These are phyloP conservation scores for Conticribra guillardii DNA, from an alignment of 108 stramenopile species.

Conservation along the genomic window DNA sequence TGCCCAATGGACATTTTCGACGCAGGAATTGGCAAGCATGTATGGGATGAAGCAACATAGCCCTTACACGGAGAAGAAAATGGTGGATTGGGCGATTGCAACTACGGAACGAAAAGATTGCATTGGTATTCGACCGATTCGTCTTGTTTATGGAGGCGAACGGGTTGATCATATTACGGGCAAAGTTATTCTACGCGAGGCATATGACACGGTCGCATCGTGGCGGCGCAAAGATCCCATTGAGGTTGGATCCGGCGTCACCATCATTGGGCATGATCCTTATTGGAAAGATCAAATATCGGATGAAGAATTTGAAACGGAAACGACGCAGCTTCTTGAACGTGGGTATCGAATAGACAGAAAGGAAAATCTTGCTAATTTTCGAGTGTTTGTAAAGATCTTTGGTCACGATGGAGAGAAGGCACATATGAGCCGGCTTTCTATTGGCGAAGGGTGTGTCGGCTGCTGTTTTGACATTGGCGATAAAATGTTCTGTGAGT, in stretches of 20 bases:
- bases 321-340: slow-evolving; percentile 4
- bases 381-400: slow-evolving; percentile 34
- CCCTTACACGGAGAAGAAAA: slow-evolving; percentile 39
- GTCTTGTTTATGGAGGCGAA: slow-evolving; percentile 28
- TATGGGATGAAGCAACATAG: slow-evolving; percentile 48
- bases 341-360: slow-evolving; percentile 31
- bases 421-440: slow-evolving; percentile 31
- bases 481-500: slow-evolving; percentile 51
- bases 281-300: slow-evolving; percentile 46
- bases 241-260: slow-evolving; percentile 59
- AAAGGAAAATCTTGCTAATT: slow-evolving; percentile 49
- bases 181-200: slow-evolving; percentile 60
- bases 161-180: slow-evolving; percentile 45
- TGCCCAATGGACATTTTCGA: slow-evolving; percentile 61
- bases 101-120: slow-evolving; percentile 48
- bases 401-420: slow-evolving; percentile 41
- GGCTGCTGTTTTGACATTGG: slow-evolving; percentile 57
- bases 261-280: slow-evolving; percentile 51
- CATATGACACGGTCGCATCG: slow-evolving; percentile 59
- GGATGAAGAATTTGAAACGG: slow-evolving; percentile 39
- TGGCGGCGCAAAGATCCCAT: slow-evolving; percentile 73
- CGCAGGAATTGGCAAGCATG: slow-evolving; percentile 37
- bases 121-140: slow-evolving; percentile 35
- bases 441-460: slow-evolving; percentile 45
- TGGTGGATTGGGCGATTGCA: slow-evolving; percentile 46